Conservation (phyloP, 1,284 basidiomycete species). For the Boletus smithii region DNA sequence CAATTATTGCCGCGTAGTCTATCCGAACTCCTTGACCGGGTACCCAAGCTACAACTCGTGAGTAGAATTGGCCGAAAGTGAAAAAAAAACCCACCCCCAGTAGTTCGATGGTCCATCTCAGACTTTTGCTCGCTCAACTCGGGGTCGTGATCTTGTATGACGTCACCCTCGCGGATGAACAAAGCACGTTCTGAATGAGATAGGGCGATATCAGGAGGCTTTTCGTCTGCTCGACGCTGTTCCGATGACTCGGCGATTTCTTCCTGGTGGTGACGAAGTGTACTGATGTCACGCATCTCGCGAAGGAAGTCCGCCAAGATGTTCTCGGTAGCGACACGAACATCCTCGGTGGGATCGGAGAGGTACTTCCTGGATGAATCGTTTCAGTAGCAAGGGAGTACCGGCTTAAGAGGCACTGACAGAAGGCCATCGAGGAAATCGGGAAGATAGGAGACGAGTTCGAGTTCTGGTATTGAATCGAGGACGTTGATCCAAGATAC, state of each 20-base stretch:
- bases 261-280: constrained; percentile 62
- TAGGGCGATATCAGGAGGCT: constrained; percentile 47
- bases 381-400: constrained; percentile 13
- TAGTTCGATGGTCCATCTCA: constrained; percentile 52
- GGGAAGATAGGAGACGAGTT: constrained; percentile 91
- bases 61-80: constrained; percentile 23
- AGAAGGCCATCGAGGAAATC: constrained; percentile 92
- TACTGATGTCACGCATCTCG: constrained; percentile 86
- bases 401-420: constrained; percentile 48
- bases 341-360: constrained; percentile 92
- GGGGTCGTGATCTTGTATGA: constrained; percentile 41
- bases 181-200: constrained; percentile 48
- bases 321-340: constrained; percentile 88
- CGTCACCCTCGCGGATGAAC: constrained; percentile 54
- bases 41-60: constrained; percentile 62
- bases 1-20: constrained; percentile 89
- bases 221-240: constrained; percentile 43
- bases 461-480: constrained; percentile 94
- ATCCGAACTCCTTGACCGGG: constrained; percentile 92
- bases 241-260: constrained; percentile 47
- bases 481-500: constrained; percentile 96
- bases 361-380: constrained; percentile 75
- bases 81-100: constrained; percentile 51
- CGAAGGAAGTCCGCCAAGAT: constrained; percentile 89
- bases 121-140: constrained; percentile 46